Evolutionary conservation across 2,329 filamentous ascomycete species (phyloP).

Genomic region (Aspergillus sp.): DNA sequence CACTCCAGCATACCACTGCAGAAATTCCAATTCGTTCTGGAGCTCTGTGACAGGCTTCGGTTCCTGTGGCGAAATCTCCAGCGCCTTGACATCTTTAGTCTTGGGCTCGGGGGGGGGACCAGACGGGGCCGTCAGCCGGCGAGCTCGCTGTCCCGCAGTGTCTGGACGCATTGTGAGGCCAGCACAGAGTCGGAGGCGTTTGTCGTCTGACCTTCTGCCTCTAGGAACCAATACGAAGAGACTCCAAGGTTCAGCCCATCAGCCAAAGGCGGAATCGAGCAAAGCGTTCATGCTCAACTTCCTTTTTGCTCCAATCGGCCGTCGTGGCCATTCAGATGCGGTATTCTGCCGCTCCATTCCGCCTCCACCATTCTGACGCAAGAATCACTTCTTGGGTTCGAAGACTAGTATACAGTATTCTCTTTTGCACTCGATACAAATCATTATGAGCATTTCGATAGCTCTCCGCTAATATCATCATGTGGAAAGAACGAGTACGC

Average conservation of each 20-base stretch:
- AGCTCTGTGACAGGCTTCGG: constrained; percentile 30
- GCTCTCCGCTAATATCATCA: constrained; percentile 9
- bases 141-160: constrained; percentile 25
- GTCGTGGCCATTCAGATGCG: constrained; percentile 17
- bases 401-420: no score
- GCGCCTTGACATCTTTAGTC: constrained; percentile 13
- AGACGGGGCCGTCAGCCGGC: constrained; percentile 31
- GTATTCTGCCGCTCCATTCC: constrained; percentile 29
- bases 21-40: constrained; percentile 53
- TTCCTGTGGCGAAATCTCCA: constrained; percentile 8
- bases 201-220: neutral
- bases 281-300: neutral
- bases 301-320: neutral
- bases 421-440: neutral
- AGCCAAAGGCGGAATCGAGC: neutral
- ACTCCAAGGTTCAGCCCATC: neutral
- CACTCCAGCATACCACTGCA: constrained; percentile 50
- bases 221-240: neutral
- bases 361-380: constrained; percentile 21
- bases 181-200: neutral
- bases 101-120: constrained; percentile 23
- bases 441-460: neutral
- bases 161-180: constrained; percentile 20
- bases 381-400: constrained; percentile 1
- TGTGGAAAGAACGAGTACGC: constrained; percentile 21